phyloP scores from a whole-genome alignment of 306 rosid genomes.

The Vigna mungo region DNA sequence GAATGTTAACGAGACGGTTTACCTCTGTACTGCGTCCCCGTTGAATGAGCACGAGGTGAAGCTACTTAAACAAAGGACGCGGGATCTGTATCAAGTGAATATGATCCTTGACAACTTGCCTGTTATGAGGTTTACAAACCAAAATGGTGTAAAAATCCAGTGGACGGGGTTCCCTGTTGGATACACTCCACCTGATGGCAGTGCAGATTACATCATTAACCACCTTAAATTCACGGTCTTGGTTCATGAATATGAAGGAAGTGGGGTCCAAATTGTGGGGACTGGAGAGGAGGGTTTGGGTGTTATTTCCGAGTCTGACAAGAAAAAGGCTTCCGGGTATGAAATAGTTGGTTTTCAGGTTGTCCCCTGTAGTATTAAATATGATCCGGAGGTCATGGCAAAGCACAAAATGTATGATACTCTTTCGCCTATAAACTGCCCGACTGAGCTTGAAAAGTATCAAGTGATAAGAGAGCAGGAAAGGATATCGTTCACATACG shows the following conservation, averaged over 20 bases:
- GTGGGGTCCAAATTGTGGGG: slow-evolving; percentile 72
- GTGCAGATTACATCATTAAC: slow-evolving; percentile 79
- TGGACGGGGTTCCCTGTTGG: slow-evolving; percentile 94
- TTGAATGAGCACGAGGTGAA: slow-evolving; percentile 74
- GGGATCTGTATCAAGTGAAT: slow-evolving; percentile 83
- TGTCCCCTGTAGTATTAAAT: slow-evolving; percentile 51
- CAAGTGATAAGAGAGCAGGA: slow-evolving; percentile 74
- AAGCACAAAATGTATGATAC: slow-evolving; percentile 49
- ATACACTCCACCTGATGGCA: slow-evolving; percentile 61
- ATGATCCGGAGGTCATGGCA: slow-evolving; percentile 59
- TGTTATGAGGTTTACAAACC: slow-evolving; percentile 71
- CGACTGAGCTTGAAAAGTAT: slow-evolving; percentile 60
- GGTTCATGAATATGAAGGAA: slow-evolving; percentile 59
- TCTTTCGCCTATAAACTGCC: slow-evolving; percentile 55
- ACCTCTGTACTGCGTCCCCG: slow-evolving; percentile 62
- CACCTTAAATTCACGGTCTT: slow-evolving; percentile 66
- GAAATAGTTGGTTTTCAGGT: slow-evolving; percentile 24
- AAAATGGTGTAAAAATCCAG: slow-evolving; percentile 74
- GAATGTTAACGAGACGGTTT: slow-evolving; percentile 73
- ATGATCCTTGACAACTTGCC: slow-evolving; percentile 91
- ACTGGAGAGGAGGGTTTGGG: slow-evolving; percentile 87
- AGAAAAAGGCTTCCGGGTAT: slow-evolving; percentile 75
- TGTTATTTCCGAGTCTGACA: slow-evolving; percentile 71
- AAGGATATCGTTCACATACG: slow-evolving; percentile 77
- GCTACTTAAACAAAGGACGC: slow-evolving; percentile 81